A percentile compares a stretch with the other conserved stretches of the same genome.
Evolutionary conservation across 2,329 filamentous ascomycete genomes (phyloP).

Genomic region (Cladosporium halotolerans): DNA sequence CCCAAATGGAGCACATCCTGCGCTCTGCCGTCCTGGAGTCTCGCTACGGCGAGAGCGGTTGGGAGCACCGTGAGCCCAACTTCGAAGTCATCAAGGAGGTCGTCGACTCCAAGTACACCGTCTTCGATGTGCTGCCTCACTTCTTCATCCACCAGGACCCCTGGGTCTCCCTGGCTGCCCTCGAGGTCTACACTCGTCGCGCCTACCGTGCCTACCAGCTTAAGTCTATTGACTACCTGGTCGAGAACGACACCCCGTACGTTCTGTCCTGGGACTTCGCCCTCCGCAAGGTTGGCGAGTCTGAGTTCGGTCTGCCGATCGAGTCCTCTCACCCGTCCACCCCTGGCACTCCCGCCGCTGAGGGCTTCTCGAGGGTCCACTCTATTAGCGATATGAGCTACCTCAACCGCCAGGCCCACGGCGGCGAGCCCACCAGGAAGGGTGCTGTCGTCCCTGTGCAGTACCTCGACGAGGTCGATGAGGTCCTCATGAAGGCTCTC

Average conservation of each 20-base stretch:
- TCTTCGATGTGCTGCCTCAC: conserved; percentile 88
- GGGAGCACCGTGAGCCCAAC: conserved; percentile 90
- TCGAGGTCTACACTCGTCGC: conserved; percentile 93
- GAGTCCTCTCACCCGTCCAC: conserved; percentile 72
- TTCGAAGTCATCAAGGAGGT: conserved; percentile 92
- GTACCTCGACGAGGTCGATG: conserved; percentile 91
- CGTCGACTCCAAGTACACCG: conserved; percentile 96
- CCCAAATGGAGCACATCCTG: conserved; percentile 98
- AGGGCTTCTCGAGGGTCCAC: conserved; percentile 73
- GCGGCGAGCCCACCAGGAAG: conserved; percentile 69
- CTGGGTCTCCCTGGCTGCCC: conserved; percentile 86
- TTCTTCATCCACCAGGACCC: conserved; percentile 94
- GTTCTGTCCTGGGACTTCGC: conserved; percentile 92
- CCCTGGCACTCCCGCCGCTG: conserved; percentile 54
- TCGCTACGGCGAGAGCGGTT: conserved; percentile 93
- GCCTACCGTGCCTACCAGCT: conserved; percentile 94
- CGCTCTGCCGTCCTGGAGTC: conserved; percentile 93
- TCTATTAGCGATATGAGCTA: conserved; percentile 98
- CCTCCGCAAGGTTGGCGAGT: conserved; percentile 84
- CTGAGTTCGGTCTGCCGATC: conserved; percentile 78
- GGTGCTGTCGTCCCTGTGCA: conserved; percentile 91
- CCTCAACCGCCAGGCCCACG: conserved; percentile 62
- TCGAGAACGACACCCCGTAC: conserved; percentile 68
- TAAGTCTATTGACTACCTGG: conserved; percentile 82
- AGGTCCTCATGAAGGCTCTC: conserved; percentile 74